Percentiles rank a stretch among this genome's conserved stretches.
These are phyloP conservation scores for Penicillium herquei DNA, from an alignment of 495 filamentous ascomycete species.

Conservation along the genomic window DNA sequence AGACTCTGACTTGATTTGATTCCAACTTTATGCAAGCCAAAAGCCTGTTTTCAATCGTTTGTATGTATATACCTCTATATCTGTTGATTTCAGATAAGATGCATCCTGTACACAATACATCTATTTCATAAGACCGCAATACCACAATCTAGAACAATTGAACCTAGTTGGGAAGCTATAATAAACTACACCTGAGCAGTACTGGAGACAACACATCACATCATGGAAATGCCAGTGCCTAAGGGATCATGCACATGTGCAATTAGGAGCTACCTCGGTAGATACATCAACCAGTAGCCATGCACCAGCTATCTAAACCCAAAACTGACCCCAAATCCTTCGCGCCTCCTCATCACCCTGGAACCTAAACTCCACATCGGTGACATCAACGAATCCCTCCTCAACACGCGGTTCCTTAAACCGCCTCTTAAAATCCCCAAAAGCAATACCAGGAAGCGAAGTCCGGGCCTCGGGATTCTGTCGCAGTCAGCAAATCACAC, in stretches of 20 bases:
- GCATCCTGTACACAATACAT: slow-evolving; percentile 14
- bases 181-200: too few relatives aligned
- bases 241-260: too few relatives aligned
- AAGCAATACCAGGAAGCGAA: slow-evolving; percentile 75
- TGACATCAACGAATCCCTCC: slow-evolving; percentile 85
- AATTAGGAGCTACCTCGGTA: too few relatives aligned
- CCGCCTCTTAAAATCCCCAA: slow-evolving; percentile 65
- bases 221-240: too few relatives aligned
- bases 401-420: slow-evolving; percentile 67
- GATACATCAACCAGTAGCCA: too few relatives aligned
- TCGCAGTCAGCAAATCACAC: slow-evolving; percentile 12
- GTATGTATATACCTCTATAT: slow-evolving; percentile 19
- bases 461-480: slow-evolving; percentile 80
- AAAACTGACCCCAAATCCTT: slow-evolving; percentile 67
- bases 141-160: too few relatives aligned
- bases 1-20: slow-evolving; percentile 12
- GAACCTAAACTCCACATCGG: slow-evolving; percentile 67
- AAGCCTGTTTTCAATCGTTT: slow-evolving; percentile 10
- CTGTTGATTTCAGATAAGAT: neutral
- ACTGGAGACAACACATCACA: too few relatives aligned
- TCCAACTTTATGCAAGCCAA: slow-evolving; percentile 7
- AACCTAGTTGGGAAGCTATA: too few relatives aligned
- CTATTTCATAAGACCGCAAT: neutral
- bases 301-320: slow-evolving; percentile 56
- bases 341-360: slow-evolving; percentile 54